Evolutionary conservation across 1,139 yeast genomes (phyloP).

Genomic region (Yamadazyma jaroonii): DNA sequence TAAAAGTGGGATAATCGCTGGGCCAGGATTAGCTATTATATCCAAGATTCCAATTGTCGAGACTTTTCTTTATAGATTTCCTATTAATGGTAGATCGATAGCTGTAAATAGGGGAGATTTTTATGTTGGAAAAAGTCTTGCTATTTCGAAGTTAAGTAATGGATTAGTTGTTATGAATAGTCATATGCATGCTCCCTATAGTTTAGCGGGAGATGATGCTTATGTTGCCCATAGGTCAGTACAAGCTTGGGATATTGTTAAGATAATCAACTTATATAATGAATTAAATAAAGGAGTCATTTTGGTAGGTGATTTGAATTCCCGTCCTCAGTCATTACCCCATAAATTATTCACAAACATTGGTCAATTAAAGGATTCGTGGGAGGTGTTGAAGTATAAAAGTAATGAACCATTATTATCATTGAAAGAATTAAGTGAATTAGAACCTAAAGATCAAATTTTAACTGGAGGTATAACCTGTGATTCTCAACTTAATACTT

Average conservation of each 20-base stretch:
- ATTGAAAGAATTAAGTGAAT: conserved; percentile 40
- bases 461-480: conserved; percentile 80
- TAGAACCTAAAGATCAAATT: conserved; percentile 70
- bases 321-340: conserved; percentile 83
- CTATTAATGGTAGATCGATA: conserved; percentile 90
- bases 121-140: conserved; percentile 91
- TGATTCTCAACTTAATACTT: conserved; percentile 81
- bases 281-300: conserved; percentile 81
- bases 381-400: conserved; percentile 66
- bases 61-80: conserved; percentile 78
- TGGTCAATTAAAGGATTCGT: conserved; percentile 74
- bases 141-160: conserved; percentile 62
- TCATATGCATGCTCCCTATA: conserved; percentile 98
- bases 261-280: conserved; percentile 57
- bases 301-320: conserved; percentile 90
- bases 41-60: conserved; percentile 81
- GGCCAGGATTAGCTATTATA: conserved; percentile 88
- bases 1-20: conserved; percentile 81
- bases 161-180: conserved; percentile 82
- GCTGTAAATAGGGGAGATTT: conserved; percentile 96
- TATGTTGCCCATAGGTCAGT: conserved; percentile 88
- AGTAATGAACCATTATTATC: conserved; percentile 14
- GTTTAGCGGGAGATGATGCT: conserved; percentile 78
- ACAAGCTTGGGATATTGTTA: conserved; percentile 95
- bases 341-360: conserved; percentile 68